A percentile compares a stretch with the other conserved stretches of the same genome.
phyloP scores from a whole-genome alignment of 2,329 filamentous ascomycete species.

The Lasiodiplodia sp. region DNA sequence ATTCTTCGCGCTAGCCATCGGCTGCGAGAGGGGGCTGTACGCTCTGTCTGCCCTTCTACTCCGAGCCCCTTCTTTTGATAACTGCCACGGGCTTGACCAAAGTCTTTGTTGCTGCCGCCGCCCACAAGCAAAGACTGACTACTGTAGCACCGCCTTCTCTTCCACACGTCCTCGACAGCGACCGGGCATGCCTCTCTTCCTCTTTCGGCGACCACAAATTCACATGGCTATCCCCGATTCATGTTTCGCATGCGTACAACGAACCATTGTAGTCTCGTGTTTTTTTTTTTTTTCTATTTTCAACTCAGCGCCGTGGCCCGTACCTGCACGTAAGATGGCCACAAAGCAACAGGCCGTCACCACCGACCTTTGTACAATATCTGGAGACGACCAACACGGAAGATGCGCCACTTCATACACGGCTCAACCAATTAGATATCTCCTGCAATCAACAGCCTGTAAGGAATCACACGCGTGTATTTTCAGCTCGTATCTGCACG shows the following conservation, averaged over 20 bases:
- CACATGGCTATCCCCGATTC: background rate
- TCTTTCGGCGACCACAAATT: too few relatives aligned
- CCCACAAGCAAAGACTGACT: too few relatives aligned
- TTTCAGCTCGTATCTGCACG: constrained; percentile 2
- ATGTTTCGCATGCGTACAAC: background rate
- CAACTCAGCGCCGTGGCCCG: background rate
- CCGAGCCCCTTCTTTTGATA: background rate
- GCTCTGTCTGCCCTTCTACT: too few relatives aligned
- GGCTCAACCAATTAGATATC: background rate
- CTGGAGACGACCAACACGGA: background rate
- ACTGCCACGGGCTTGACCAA: too few relatives aligned
- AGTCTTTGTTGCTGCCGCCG: too few relatives aligned
- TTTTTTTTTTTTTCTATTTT: background rate
- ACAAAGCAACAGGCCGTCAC: background rate
- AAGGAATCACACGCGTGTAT: background rate
- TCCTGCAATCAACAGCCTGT: background rate
- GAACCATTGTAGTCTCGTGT: background rate
- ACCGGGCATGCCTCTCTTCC: too few relatives aligned
- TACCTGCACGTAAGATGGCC: constrained; percentile 8
- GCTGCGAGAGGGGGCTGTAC: too few relatives aligned
- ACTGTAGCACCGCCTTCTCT: too few relatives aligned
- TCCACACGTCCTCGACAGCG: too few relatives aligned
- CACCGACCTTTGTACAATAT: too few relatives aligned
- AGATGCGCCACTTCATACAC: background rate
- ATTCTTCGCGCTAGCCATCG: too few relatives aligned